Evolutionary conservation across 257 asterid species (phyloP), one percentile per base, ranked within the genome.

Genomic region (Fraxinus quadrangulata): DNA sequence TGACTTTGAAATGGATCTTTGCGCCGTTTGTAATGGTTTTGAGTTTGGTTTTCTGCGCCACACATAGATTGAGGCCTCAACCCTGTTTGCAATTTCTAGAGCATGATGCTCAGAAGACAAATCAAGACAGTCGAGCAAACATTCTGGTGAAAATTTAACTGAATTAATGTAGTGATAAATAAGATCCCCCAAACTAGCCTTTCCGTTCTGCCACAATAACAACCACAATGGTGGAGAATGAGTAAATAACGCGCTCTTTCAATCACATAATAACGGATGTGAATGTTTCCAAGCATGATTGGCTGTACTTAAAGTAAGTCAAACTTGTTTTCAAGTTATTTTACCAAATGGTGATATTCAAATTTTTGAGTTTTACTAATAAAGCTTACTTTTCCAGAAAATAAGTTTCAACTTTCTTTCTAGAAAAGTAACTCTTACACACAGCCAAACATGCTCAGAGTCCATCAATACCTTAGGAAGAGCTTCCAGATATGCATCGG

Each of bases 71-170:
- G 94, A 74, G 19, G 94, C 89, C 88, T 93, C 98, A 73, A 91
- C 87, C 84, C 88, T 81, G 81, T 93, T 91, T 40, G 96, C 97
- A 70, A 91, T 83, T 71, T 93, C 97, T 68, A 87, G 74, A 70
- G 97, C 96, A 36, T 90, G 96, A 80, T 88, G 89, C 75, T 93
- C 96, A 5, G 96, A 91, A n/a, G 97, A 85, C 79, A 93, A 83
- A 71, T 90, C 89, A 12, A 93, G 96, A 86, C 91, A 88, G 75
- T 90, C 96, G 2, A 93, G 91, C 87, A 93, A 82, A 80, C 87
- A 90, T 28, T 93, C 97, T 0, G 98, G 90, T 1, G 94, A 90
- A 78, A 87, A 93, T 24, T 91, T 90, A 47, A 88, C 97, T 0
- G 92, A 84, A 67, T 37, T 86, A 2, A 91, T 83, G 78, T 90